Base-by-base conservation (phyloP, 306 rosid species). In the Nissolia schottii region DNA sequence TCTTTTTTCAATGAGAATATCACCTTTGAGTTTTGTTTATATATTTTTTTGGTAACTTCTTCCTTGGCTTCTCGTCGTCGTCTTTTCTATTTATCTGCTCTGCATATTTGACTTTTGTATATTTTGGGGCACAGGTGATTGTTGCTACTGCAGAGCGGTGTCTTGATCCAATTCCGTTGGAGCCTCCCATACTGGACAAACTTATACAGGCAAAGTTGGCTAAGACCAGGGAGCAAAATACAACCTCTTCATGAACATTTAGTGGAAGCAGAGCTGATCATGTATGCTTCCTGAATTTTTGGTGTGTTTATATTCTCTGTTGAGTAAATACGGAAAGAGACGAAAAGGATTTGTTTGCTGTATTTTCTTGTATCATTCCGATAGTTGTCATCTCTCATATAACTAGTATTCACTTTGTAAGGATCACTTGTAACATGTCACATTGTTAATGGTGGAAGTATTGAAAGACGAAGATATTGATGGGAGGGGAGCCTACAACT, bases 61-160 rank as follows among this genome's bases (percentile, higher is more conserved):
- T 72, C 9, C 3, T 13, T 37, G 14, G 20, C 53, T 73, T 54
- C 73, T 72, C 23, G n/a, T n/a, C 16, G 7, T 28, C n/a, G 7
- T 4, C 29, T 57, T 58, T 55, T 35, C 48, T 58, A 6, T 56
- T 64, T 16, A 11, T 59, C 59, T 57, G 27, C 60, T 34, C 34
- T 55, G 13, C 45, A 31, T 57, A 31, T 64, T 29, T 29, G 9
- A 50, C 50, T 58, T 38, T 64, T 79, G 43, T 35, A 41, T 45
- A 3, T 46, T 61, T 67, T 19, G 22, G 71, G 24, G 67, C 69
- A 75, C 89, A 94, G 98, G 96, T 87, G 80, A 84, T 91, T 79
- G 95, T 94, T 58, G 95, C 92, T 61, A 87, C 91, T 11, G 87
- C 96, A 28, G 96, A 94, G 81, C 92, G 98, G 57, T 87, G 97